Evolutionary conservation across 129 eudicot genomes (phyloP).

Genomic region (Chrysanthemum makinoi): DNA sequence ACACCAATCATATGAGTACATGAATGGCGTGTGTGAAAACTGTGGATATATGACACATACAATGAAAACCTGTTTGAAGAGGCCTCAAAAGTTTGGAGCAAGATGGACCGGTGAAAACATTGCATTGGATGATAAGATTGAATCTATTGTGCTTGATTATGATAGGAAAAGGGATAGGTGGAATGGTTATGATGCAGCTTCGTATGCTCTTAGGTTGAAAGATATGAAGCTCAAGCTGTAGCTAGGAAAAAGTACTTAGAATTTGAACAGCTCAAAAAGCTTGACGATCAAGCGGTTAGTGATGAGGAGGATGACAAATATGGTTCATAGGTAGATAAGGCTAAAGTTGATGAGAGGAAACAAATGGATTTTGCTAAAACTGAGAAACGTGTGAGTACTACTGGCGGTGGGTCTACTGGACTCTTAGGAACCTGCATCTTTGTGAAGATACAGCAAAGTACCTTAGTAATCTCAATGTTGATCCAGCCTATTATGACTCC

Average conservation of each 20-base stretch:
- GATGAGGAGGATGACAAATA: conserved; percentile 52
- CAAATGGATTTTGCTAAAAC: conserved; percentile 97
- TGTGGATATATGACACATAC: conserved; percentile 73
- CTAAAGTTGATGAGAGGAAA: conserved; percentile 92
- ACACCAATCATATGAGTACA: conserved; percentile 51
- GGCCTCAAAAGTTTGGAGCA: conserved; percentile 75
- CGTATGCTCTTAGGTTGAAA: too few species aligned
- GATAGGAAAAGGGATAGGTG: conserved; percentile 86
- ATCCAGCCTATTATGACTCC: conserved; percentile 90
- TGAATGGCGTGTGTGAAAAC: conserved; percentile 85
- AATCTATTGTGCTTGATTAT: conserved; percentile 80
- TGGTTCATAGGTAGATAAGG: conserved; percentile 71
- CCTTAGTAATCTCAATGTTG: too few species aligned
- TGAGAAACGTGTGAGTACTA: conserved; percentile 92
- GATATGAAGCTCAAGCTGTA: too few species aligned
- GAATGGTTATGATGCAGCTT: conserved; percentile 79
- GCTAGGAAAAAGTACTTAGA: too few species aligned
- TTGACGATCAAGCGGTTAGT: too few species aligned
- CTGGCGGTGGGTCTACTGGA: too few species aligned
- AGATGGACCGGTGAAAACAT: conserved; percentile 63
- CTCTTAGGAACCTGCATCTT: conserved; percentile 69
- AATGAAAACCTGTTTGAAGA: conserved; percentile 68
- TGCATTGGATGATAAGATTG: conserved; percentile 82
- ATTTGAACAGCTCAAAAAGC: too few species aligned
- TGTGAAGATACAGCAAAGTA: too few species aligned